Percentiles rank a stretch among this genome's conserved stretches.
phyloP scores from a whole-genome alignment of 1,139 yeast species.

The Candida labiduridarum region DNA sequence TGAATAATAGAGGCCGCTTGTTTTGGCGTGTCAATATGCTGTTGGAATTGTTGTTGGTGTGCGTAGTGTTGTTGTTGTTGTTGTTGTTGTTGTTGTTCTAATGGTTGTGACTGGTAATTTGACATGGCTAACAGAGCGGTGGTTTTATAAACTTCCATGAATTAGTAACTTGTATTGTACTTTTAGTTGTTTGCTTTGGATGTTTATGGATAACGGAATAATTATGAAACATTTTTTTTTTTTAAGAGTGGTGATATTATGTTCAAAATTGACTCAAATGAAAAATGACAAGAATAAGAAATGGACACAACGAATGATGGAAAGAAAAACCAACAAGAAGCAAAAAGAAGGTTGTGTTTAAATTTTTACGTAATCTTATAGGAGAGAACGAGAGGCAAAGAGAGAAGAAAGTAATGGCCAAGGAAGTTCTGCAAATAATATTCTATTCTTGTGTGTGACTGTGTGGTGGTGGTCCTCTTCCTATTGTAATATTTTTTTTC shows the following conservation, averaged over 20 bases:
- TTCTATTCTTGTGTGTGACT: too few species aligned
- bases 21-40: conserved; percentile 3
- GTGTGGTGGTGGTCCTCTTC: too few species aligned
- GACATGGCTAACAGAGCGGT: not conserved
- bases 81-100: not conserved
- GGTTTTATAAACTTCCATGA: not conserved
- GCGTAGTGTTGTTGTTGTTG: conserved; percentile 3
- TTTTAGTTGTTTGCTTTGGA: not conserved
- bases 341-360: not conserved
- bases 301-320: not conserved
- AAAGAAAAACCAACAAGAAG: not conserved
- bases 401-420: not conserved
- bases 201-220: not conserved
- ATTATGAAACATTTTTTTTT: not conserved
- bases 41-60: not conserved
- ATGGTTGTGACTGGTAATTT: conserved; percentile 1
- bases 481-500: too few species aligned
- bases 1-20: conserved; percentile 10
- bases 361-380: too few species aligned
- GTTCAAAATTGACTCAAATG: not conserved
- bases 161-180: not conserved
- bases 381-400: not conserved
- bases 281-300: not conserved
- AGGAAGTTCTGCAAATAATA: too few species aligned
- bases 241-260: not conserved